Evolutionary conservation across 345 rosid species (phyloP).

Genomic region (Litchi chinensis): DNA sequence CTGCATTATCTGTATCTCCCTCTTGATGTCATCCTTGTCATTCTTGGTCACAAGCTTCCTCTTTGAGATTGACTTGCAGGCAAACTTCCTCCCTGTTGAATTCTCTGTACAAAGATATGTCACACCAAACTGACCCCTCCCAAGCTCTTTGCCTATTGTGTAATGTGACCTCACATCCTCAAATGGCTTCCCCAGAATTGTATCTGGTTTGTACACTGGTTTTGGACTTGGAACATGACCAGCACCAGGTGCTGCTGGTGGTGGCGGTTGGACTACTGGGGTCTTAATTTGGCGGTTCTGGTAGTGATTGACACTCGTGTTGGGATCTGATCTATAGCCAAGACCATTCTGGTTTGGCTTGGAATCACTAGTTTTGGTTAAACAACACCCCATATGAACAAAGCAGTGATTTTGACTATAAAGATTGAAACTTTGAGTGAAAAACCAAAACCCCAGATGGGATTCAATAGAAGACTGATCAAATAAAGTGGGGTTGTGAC

Average conservation of each 20-base stretch:
- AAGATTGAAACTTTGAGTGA: background rate
- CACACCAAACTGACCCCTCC: conserved; percentile 93
- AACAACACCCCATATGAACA: conserved; percentile 56
- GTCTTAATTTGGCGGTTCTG: conserved; percentile 33
- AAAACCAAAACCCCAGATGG: conserved; percentile 10
- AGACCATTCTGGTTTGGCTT: conserved; percentile 38
- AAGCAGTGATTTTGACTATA: background rate
- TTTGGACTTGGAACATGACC: conserved; percentile 38
- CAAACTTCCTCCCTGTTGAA: conserved; percentile 61
- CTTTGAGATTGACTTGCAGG: conserved; percentile 89
- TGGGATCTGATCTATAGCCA: conserved; percentile 43
- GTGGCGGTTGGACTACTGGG: conserved; percentile 23
- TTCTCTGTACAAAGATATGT: conserved; percentile 81
- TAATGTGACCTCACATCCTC: conserved; percentile 71
- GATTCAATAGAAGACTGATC: background rate
- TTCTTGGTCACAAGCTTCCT: conserved; percentile 62
- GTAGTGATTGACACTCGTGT: conserved; percentile 26
- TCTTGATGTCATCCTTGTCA: conserved; percentile 76
- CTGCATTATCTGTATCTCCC: conserved; percentile 95
- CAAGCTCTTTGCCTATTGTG: conserved; percentile 70
- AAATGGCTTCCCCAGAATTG: conserved; percentile 73
- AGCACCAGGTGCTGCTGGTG: conserved; percentile 29
- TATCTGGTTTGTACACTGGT: conserved; percentile 41
- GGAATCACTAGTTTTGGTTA: conserved; percentile 42
- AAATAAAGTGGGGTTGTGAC: background rate